Base-by-base conservation (phyloP, 306 rosid species). In the Prunus persica region DNA sequence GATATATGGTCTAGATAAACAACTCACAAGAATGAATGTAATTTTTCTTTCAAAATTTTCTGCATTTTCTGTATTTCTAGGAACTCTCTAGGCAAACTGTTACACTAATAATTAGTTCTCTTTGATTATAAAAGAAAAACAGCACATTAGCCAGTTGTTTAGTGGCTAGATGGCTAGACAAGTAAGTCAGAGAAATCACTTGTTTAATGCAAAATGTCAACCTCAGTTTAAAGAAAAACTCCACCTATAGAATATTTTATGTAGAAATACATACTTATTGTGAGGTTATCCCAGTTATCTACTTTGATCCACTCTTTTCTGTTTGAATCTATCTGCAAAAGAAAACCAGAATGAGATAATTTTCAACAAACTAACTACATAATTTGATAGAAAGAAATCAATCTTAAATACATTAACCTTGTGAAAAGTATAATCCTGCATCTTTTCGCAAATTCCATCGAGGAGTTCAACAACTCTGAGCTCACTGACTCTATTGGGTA, bases 361-460 rank as follows among this genome's bases (percentile, higher is more conserved):
- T 49, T 61, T 55, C 69, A 47, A 5, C 8, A 60, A 50, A 12
- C 52, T 16, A 32, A 12, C 52, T 8, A 32, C 43, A 30, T 25
- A 20, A 27, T 28, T 20, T 14, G 24, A 62, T 25, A 11, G 11
- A 70, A 32, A 49, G 61, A 73, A 27, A 71, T 38, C 12, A 68
- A 75, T 69, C 51, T 47, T 55, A 73, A 15, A 72, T 4, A 25
- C 27, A 68, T 74, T 32, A 65, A 92, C 95, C 99, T 86, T 82
- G 76, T 82, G 69, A 28, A 90, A 85, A 19, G 97, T 88, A 84
- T 95, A 95, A 62, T 91, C 99, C 84, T 85, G 92, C 99, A 95
- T 95, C 91, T 92, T 95, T 34, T 92, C 96, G 10, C 99, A 92
- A 75, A 95, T 97, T 56, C 86, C 97, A 68, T 95, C 97, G 5